Evolutionary conservation across 108 stramenopile species (phyloP).

Genomic region (Stephanodiscus minutulus): DNA sequence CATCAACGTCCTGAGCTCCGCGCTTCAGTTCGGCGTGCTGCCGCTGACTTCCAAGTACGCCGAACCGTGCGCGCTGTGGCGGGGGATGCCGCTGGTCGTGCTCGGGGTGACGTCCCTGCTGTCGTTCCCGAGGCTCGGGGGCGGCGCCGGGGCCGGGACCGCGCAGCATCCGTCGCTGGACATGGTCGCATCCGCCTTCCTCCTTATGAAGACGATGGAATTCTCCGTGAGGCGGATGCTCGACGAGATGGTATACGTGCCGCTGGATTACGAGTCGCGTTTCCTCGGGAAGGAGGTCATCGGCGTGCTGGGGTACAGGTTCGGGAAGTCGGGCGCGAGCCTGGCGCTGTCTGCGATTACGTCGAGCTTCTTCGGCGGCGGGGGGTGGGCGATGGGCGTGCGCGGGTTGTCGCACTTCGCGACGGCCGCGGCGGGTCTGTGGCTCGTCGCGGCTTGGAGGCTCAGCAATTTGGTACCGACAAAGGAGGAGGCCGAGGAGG

Average conservation of each 20-base stretch:
- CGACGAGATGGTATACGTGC: conserved; percentile 85
- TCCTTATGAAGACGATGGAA: conserved; percentile 84
- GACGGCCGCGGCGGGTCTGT: conserved; percentile 54
- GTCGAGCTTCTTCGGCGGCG: conserved; percentile 22
- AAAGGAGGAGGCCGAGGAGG: conserved; percentile 68
- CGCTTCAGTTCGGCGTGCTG: conserved; percentile 76
- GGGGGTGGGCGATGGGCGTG: conserved; percentile 48
- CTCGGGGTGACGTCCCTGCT: conserved; percentile 28
- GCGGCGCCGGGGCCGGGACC: neutral
- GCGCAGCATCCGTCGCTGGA: conserved; percentile 61
- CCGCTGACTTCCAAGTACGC: conserved; percentile 53
- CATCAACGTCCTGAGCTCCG: conserved; percentile 60
- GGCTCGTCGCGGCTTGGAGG: conserved; percentile 69
- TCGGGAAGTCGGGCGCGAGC: conserved; percentile 55
- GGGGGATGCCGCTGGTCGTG: conserved; percentile 60
- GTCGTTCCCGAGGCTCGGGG: conserved; percentile 21
- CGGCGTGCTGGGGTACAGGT: conserved; percentile 57
- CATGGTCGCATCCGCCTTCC: conserved; percentile 63
- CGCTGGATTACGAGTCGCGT: conserved; percentile 84
- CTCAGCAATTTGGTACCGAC: conserved; percentile 78
- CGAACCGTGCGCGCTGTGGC: conserved; percentile 71
- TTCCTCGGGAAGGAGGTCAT: conserved; percentile 77
- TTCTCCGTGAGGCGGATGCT: conserved; percentile 85
- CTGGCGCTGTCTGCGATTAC: conserved; percentile 46
- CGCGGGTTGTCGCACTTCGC: conserved; percentile 68